Percentiles rank a stretch among this genome's conserved stretches.
These are phyloP conservation scores for Oryza brachyantha DNA, from an alignment of 176 grass and related monocot genomes.

Conservation along the genomic window DNA sequence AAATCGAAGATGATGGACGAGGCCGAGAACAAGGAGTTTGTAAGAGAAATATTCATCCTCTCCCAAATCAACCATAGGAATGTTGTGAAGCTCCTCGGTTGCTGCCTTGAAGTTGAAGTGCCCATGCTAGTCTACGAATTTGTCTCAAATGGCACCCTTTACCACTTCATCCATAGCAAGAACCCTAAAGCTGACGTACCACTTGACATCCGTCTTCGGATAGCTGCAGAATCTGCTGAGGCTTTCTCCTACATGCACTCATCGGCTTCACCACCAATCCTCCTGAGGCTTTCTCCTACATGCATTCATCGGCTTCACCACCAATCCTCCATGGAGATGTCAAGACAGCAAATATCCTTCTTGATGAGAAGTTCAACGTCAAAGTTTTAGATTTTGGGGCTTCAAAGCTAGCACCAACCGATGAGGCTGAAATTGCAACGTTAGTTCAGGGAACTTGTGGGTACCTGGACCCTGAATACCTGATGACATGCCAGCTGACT, in stretches of 20 bases:
- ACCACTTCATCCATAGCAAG: slow-evolving; percentile 37
- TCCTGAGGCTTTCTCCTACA: slow-evolving; percentile 43
- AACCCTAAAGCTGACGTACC: not conserved
- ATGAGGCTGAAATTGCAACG: slow-evolving; percentile 27
- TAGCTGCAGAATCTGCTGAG: slow-evolving; percentile 46
- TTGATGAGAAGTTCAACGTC: not conserved
- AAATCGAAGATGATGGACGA: slow-evolving; percentile 39
- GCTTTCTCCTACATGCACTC: too few relatives aligned
- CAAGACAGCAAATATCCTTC: slow-evolving; percentile 38
- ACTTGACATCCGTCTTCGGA: slow-evolving; percentile 15
- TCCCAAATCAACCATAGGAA: slow-evolving; percentile 65
- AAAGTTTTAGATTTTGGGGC: slow-evolving; percentile 36
- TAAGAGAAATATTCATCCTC: slow-evolving; percentile 49
- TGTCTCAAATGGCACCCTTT: slow-evolving; percentile 48
- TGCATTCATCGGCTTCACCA: slow-evolving; percentile 20
- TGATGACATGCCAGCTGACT: not conserved
- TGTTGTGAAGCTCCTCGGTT: slow-evolving; percentile 45
- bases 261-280: too few relatives aligned
- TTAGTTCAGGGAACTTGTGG: not conserved
- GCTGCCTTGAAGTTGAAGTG: slow-evolving; percentile 59
- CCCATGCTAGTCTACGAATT: slow-evolving; percentile 59
- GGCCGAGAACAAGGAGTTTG: slow-evolving; percentile 37
- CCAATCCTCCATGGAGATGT: slow-evolving; percentile 35
- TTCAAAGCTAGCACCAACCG: slow-evolving; percentile 24
- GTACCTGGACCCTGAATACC: not conserved